Conservation (phyloP, 345 rosid genomes). For the Corchorus capsularis region DNA sequence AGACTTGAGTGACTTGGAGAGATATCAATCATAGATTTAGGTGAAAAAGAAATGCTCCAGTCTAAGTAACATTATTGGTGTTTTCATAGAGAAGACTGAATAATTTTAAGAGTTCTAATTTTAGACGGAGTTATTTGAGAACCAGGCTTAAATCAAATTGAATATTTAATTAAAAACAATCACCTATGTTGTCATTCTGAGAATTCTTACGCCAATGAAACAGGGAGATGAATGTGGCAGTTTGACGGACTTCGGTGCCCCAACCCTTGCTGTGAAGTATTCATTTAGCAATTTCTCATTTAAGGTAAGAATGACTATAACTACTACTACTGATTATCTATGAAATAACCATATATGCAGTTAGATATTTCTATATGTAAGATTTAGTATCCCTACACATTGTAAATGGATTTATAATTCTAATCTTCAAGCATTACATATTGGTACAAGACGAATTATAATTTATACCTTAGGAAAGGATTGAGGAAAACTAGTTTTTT, state of each 20-base stretch:
- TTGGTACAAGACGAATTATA: neutral
- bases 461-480: neutral
- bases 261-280: constrained; percentile 70
- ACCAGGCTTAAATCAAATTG: too few relatives aligned
- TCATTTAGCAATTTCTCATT: constrained; percentile 96
- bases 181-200: neutral
- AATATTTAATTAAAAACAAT: neutral
- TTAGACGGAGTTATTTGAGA: neutral
- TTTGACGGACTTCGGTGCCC: constrained; percentile 71
- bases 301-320: constrained; percentile 53
- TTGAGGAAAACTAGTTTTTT: neutral
- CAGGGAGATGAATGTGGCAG: constrained; percentile 88
- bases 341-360: neutral
- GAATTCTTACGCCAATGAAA: constrained; percentile 17
- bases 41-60: neutral
- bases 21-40: neutral
- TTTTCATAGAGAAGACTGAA: neutral
- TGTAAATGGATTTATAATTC: neutral
- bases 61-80: neutral
- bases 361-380: neutral
- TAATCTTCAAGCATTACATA: neutral
- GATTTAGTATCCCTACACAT: neutral
- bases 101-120: neutral
- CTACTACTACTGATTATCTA: neutral
- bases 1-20: neutral